phyloP scores from a whole-genome alignment of 805 yeast species.

The Hanseniaspora hatyaiensis region DNA sequence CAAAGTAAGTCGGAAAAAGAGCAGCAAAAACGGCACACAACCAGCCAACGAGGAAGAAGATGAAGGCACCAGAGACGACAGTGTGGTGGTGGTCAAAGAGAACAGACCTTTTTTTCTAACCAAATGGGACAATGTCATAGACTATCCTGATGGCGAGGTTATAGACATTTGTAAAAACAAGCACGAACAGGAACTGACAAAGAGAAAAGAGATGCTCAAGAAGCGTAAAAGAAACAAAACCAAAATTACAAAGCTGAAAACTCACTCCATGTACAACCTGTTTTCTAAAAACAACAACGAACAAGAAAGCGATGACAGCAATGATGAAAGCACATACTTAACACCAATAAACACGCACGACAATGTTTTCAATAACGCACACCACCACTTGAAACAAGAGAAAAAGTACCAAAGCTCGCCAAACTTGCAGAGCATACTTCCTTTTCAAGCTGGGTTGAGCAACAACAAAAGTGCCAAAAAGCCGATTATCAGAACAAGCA shows the following conservation, averaged over 20 bases:
- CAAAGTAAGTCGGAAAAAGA: no score
- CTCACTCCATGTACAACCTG: conserved; percentile 1
- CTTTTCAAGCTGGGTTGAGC: not conserved
- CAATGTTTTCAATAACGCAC: conserved; percentile 3
- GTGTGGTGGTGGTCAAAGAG: conserved; percentile 34
- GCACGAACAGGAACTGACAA: not conserved
- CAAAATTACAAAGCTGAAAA: not conserved
- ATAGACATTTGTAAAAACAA: conserved; percentile 19
- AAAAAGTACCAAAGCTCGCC: not conserved
- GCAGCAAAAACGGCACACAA: no score
- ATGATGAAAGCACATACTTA: not conserved
- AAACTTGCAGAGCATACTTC: not conserved
- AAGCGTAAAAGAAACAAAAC: conserved; percentile 14
- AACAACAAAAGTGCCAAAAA: not conserved
- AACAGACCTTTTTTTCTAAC: conserved; percentile 56
- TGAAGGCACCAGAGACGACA: conserved; percentile 30
- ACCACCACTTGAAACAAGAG: not conserved
- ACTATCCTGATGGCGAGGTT: conserved; percentile 27
- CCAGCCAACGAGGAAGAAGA: not conserved
- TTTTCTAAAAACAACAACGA: not conserved
- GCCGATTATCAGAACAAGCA: not conserved
- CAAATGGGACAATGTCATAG: conserved; percentile 52
- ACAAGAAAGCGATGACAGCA: not conserved
- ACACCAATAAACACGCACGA: conserved; percentile 10
- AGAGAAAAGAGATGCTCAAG: not conserved